These are phyloP conservation scores for Claviceps citrina DNA, from an alignment of 2,329 filamentous ascomycete genomes.

Conservation along the genomic window DNA sequence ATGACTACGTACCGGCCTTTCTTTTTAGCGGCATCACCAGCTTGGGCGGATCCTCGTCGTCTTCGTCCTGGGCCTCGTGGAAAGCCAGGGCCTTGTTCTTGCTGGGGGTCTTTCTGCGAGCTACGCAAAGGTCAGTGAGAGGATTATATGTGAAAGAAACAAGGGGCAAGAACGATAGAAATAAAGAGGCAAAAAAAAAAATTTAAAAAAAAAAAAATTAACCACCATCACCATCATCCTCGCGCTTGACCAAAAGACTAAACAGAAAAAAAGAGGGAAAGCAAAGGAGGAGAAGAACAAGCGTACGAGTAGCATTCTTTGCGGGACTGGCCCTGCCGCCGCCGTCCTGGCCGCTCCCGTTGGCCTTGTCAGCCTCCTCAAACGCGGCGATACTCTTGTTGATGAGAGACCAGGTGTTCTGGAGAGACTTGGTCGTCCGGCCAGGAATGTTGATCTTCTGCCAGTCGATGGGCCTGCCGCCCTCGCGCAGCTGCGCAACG, in stretches of 20 bases:
- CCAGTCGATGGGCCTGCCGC: constrained; percentile 22
- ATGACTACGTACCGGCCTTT: neutral
- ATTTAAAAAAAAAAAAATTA: neutral
- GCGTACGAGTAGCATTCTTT: constrained; percentile 13
- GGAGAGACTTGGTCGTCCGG: constrained; percentile 23
- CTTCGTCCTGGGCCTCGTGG: neutral
- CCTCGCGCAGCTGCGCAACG: constrained; percentile 18
- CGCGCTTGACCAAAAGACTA: too few relatives aligned
- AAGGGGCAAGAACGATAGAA: neutral
- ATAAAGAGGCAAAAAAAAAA: neutral
- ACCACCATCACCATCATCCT: neutral
- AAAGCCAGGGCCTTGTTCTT: neutral
- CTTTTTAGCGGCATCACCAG: neutral
- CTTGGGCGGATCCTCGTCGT: neutral
- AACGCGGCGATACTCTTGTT: constrained; percentile 22
- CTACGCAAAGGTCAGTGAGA: neutral
- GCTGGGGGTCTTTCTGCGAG: neutral
- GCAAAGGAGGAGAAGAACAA: neutral
- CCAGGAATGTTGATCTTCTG: constrained; percentile 19
- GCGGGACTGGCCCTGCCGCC: neutral
- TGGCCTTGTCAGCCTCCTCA: constrained; percentile 9
- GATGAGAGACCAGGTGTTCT: constrained; percentile 23
- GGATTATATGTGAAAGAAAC: too few relatives aligned
- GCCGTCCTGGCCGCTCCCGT: neutral
- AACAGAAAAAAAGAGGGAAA: neutral